phyloP scores from a whole-genome alignment of 2,329 filamentous ascomycete genomes.

The Penicillium sp. region DNA sequence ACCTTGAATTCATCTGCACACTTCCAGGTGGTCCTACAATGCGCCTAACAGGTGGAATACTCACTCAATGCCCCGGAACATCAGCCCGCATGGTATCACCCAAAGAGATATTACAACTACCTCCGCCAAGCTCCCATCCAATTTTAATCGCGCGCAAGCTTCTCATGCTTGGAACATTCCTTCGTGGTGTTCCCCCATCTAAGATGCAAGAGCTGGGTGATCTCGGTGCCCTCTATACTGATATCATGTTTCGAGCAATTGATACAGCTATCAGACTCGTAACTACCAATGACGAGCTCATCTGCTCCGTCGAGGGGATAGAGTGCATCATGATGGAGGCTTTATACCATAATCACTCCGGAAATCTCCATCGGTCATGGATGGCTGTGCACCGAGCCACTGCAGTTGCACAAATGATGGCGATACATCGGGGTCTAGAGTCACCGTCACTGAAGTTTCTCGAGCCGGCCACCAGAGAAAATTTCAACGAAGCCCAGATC shows the following conservation, averaged over 20 bases:
- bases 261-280: constrained; percentile 34
- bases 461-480: constrained; percentile 26
- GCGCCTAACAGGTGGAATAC: constrained; percentile 39
- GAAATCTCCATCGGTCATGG: constrained; percentile 46
- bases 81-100: constrained; percentile 18
- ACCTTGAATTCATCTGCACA: constrained; percentile 40
- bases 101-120: constrained; percentile 39
- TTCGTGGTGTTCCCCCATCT: constrained; percentile 49
- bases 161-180: constrained; percentile 48
- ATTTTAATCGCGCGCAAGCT: constrained; percentile 52
- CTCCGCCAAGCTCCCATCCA: constrained; percentile 46
- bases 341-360: constrained; percentile 41
- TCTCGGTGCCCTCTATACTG: constrained; percentile 21
- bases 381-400: constrained; percentile 41
- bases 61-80: constrained; percentile 9
- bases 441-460: constrained; percentile 37
- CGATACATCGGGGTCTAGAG: constrained; percentile 36
- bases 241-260: constrained; percentile 29
- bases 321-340: constrained; percentile 48
- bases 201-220: constrained; percentile 20
- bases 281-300: constrained; percentile 43
- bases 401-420: constrained; percentile 45
- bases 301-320: constrained; percentile 42
- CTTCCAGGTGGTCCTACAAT: constrained; percentile 34
- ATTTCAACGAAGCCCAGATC: constrained; percentile 30